Base-by-base conservation (phyloP, 352 stramenopile genomes). In the Phytophthora multivora region DNA sequence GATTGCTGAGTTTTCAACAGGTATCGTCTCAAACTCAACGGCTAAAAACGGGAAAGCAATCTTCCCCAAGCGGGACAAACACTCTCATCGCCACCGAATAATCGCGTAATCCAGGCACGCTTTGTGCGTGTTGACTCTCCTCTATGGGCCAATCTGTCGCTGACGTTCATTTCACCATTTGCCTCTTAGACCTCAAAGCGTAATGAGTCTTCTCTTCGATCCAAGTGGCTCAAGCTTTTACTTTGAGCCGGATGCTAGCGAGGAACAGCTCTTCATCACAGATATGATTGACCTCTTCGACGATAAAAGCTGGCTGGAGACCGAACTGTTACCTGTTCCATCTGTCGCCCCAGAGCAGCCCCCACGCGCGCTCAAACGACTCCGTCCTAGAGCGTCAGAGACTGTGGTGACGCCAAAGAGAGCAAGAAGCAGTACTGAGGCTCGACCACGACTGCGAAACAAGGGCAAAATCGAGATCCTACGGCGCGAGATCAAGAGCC, bases 381-480 rank as follows among this genome's bases (percentile, higher is more conserved):
- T 61, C 23, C 41, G 39, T 19, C 42, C 59, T 7, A 26, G 6
- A 9, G 36, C 23, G 10, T 19, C 23, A 15, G 19, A 40, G 8
- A 2, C 28, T 15, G 28, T 33, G 16, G 11, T 18, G 21, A 56
- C 47, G 21, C 41, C 55, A 3, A 60, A 59, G 51, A 51, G 56
- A 48, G 38, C 21, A 19, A 25, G 42, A 25, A 35, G 42, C 21
- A 36, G 23, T 21, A n/a, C 55, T 9, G 45, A 56, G 11, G 11
- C 33, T n/a, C 49, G 39, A 2, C 62, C 62, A 35, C 62, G 62
- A 19, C 30, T 70, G 18, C 40, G 62, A 4, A 70, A 70, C 42
- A 70, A 70, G 25, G 62, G 56, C 38, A 70, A 70, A 26, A 70
- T 70, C 30, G 62, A 70, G 21, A 41, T 52, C 6, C 19, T 70